Percentiles rank a stretch among this genome's conserved stretches.
Conservation (phyloP, 129 eudicot species). For the Artemisia argyi region DNA sequence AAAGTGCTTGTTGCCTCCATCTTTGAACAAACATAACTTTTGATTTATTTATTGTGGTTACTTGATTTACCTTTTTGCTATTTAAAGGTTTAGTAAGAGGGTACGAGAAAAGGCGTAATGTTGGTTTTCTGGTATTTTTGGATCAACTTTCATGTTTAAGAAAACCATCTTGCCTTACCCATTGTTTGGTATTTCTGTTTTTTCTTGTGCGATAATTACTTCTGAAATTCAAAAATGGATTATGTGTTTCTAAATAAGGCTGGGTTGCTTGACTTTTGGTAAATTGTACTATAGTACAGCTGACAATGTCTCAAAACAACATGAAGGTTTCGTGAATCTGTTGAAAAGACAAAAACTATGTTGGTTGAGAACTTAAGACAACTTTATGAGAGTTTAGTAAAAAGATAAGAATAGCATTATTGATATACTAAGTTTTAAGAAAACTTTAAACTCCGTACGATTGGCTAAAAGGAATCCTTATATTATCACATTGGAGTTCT, state of each 20-base stretch:
- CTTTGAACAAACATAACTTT: constrained; percentile 18
- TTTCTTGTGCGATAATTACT: background rate
- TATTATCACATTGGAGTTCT: too few relatives aligned
- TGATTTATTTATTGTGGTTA: background rate
- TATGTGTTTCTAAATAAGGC: background rate
- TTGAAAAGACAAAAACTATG: background rate
- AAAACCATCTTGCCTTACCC: constrained; percentile 18
- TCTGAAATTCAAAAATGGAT: constrained; percentile 7
- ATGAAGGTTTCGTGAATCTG: background rate
- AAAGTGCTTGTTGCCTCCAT: constrained; percentile 13
- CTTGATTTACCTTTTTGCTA: constrained; percentile 12
- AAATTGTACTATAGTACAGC: background rate
- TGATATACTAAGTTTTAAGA: background rate
- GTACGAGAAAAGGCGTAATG: constrained; percentile 7
- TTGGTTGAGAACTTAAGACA: background rate
- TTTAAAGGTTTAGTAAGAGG: constrained; percentile 21
- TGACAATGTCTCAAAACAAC: background rate
- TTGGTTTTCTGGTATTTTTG: constrained; percentile 1
- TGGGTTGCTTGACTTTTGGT: background rate
- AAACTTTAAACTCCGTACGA: background rate
- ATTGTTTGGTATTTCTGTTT: constrained; percentile 10
- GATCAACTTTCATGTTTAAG: constrained; percentile 12
- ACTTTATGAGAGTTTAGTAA: constrained; percentile 4
- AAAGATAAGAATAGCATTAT: background rate
- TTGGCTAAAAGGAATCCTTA: too few relatives aligned